These are phyloP conservation scores for Malassezia japonica DNA, from an alignment of 1,284 basidiomycete species.

Conservation along the genomic window DNA sequence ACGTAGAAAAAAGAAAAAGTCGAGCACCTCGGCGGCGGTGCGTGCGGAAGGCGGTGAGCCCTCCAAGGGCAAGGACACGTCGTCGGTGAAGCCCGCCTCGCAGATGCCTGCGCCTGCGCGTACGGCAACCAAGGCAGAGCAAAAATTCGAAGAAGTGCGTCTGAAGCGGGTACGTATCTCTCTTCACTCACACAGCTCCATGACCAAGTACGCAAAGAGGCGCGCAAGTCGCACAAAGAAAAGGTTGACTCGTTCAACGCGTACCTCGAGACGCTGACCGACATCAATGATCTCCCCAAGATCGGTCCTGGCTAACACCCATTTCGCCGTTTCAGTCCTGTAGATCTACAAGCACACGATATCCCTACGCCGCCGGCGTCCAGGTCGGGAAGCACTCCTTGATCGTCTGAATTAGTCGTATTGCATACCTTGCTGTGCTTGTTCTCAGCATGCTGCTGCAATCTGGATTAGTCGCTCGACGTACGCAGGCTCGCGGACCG, in stretches of 20 bases:
- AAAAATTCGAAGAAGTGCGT: conserved; percentile 75
- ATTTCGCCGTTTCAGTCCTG: not conserved
- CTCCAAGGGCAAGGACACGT: not conserved
- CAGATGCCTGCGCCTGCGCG: conserved; percentile 19
- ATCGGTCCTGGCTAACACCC: conserved; percentile 50
- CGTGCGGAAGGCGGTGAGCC: not conserved
- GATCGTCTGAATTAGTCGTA: conserved; percentile 3
- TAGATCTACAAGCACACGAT: not conserved
- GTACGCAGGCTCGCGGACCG: conserved; percentile 49
- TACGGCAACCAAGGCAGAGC: conserved; percentile 77
- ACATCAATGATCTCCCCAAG: conserved; percentile 89
- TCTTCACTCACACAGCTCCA: not conserved
- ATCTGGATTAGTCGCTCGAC: conserved; percentile 15
- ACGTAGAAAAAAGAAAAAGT: conserved; percentile 30
- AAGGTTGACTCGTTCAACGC: conserved; percentile 74
- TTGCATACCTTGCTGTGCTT: conserved; percentile 33
- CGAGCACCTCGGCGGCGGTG: conserved; percentile 9
- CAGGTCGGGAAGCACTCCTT: conserved; percentile 20
- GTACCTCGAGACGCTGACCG: conserved; percentile 75
- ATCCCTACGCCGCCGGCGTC: not conserved
- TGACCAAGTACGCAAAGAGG: conserved; percentile 64
- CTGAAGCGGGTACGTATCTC: conserved; percentile 61
- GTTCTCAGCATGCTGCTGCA: conserved; percentile 32
- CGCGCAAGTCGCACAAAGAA: conserved; percentile 85
- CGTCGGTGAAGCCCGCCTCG: not conserved